Evolutionary conservation across 2,329 filamentous ascomycete species (phyloP), one percentile per base, ranked within the genome.

Genomic region (Colletotrichum cordylinicola): DNA sequence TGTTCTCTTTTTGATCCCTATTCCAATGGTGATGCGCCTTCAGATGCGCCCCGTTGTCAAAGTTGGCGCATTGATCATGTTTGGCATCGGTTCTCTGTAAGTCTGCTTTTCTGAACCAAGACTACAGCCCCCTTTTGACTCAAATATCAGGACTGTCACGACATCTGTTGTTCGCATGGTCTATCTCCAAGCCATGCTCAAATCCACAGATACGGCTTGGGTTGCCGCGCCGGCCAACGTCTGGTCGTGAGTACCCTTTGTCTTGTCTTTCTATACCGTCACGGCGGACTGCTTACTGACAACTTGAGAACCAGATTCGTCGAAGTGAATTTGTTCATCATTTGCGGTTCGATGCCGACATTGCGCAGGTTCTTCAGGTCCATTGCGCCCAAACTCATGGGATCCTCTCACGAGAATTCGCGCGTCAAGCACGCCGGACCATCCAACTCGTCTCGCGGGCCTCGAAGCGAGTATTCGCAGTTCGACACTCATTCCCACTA

Each of bases 21-120:
- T 89, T 18, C 85, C 85, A 0, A 86, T 86, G 33, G 81, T 90
- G 2, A 78, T 86, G 48, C 81, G 80, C 1, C 78, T 90, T 4
- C 86, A 86, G 64, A 85, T 90, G 77, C 86, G 86, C 0, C 76
- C 77, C 39, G 83, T 83, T n/a, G 87, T 89, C 69, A 90, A 88
- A 77, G 75, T 88, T n/a, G 86, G 82, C 1, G 80, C 88, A 1
- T 80, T 82, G 0, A 75, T 84, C 1, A 85, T 89, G 68, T 87
- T 90, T 66, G 86, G 84, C 4, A 78, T 89, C 6, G 86, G 86
- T 37, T 84, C 78, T 0, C 71, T 80, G 81, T 81, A 18, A 7
- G 9, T 12, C 3, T 4, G 0, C 24, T 21, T 39, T 18, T 43
- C 61, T 15, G 2, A 37, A 21, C 13, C 21, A n/a, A 7, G 7